Evolutionary conservation across 495 filamentous ascomycete genomes (phyloP).

Genomic region (Daldinia decipiens): DNA sequence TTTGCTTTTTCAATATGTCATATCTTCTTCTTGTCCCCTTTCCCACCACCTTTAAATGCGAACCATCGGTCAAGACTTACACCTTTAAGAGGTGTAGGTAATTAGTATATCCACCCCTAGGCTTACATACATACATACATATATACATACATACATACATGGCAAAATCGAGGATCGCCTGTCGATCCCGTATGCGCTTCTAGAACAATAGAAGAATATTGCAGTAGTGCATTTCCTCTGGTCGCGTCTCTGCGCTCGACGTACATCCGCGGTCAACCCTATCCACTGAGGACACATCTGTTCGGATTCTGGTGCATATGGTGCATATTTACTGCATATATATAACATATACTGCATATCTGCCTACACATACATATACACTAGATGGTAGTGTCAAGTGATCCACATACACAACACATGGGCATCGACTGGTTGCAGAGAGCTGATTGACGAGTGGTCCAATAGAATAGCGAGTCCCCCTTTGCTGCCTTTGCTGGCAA

Average conservation of each 20-base stretch:
- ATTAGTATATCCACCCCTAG: slow-evolving; percentile 6
- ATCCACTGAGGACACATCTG: slow-evolving; percentile 34
- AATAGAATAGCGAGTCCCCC: slow-evolving; percentile 31
- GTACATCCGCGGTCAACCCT: slow-evolving; percentile 34
- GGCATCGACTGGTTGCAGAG: slow-evolving; percentile 44
- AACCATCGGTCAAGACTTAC: slow-evolving; percentile 12
- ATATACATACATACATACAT: too few relatives aligned
- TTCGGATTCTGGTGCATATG: slow-evolving; percentile 32
- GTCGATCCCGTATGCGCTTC: slow-evolving; percentile 23
- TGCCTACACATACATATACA: too few relatives aligned
- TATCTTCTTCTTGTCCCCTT: slow-evolving; percentile 1
- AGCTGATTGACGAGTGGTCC: slow-evolving; percentile 38
- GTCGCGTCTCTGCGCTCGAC: slow-evolving; percentile 29
- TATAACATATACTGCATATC: too few relatives aligned
- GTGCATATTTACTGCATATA: slow-evolving; percentile 9
- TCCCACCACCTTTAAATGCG: background rate
- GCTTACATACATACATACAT: too few relatives aligned
- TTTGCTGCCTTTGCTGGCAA: slow-evolving; percentile 36
- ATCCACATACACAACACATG: slow-evolving; percentile 47
- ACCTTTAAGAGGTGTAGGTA: background rate
- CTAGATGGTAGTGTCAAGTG: slow-evolving; percentile 39
- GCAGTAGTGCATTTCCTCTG: slow-evolving; percentile 14
- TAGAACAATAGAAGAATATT: slow-evolving; percentile 35
- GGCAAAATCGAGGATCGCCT: slow-evolving; percentile 9
- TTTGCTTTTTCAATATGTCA: slow-evolving; percentile 18